Percentiles rank a stretch among this genome's conserved stretches.
phyloP scores from a whole-genome alignment of 768 basidiomycete species.

The Filobasidium floriforme region DNA sequence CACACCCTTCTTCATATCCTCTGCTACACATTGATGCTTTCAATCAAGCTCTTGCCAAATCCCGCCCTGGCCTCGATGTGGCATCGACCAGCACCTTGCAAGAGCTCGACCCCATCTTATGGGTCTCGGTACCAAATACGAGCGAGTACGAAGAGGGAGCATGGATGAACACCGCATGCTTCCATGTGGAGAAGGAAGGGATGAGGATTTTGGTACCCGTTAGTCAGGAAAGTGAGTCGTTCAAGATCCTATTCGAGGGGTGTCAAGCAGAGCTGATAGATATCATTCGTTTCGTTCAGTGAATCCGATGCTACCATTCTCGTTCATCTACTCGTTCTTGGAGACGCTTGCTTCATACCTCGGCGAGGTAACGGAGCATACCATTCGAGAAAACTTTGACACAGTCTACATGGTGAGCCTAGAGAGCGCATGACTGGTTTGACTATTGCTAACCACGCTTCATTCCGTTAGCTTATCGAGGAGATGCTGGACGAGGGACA shows the following conservation, averaged over 20 bases:
- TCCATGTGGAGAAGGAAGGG: slow-evolving; percentile 69
- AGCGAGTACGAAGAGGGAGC: slow-evolving; percentile 24
- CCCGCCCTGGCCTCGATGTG: slow-evolving; percentile 27
- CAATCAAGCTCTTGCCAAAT: slow-evolving; percentile 62
- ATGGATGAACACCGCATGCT: slow-evolving; percentile 55
- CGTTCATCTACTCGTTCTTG: slow-evolving; percentile 76
- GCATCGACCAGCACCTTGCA: slow-evolving; percentile 14
- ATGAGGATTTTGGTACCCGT: slow-evolving; percentile 71
- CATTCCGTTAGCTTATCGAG: slow-evolving; percentile 63
- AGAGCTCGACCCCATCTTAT: slow-evolving; percentile 67
- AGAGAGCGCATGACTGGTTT: not conserved
- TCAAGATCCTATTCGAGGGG: not conserved
- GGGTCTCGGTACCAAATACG: slow-evolving; percentile 52
- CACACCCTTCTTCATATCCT: slow-evolving; percentile 67
- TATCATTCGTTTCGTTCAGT: slow-evolving; percentile 49
- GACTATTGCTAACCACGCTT: not conserved
- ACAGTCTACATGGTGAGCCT: slow-evolving; percentile 76
- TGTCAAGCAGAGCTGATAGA: not conserved
- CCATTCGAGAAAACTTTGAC: slow-evolving; percentile 85
- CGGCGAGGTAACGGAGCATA: slow-evolving; percentile 69
- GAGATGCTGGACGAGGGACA: slow-evolving; percentile 91
- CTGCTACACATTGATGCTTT: slow-evolving; percentile 77
- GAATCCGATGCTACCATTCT: slow-evolving; percentile 81
- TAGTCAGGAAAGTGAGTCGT: slow-evolving; percentile 69
- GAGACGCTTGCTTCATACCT: slow-evolving; percentile 81